Evolutionary conservation across 2,329 filamentous ascomycete genomes (phyloP).

Genomic region (Pestalotiopsis fici): DNA sequence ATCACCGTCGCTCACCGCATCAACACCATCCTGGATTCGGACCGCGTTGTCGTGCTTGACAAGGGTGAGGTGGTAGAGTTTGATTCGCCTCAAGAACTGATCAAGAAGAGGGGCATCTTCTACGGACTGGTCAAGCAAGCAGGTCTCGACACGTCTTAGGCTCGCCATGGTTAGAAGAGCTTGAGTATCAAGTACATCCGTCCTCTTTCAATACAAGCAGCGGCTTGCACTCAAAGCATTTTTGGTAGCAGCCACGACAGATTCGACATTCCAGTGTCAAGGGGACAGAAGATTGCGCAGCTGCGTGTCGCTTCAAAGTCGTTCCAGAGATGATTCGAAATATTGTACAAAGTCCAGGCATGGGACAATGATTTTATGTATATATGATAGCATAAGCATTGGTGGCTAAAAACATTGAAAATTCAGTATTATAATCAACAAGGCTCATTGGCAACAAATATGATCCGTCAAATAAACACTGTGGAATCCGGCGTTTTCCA

Average conservation of each 20-base stretch:
- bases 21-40: constrained; percentile 89
- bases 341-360: background rate
- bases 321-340: constrained; percentile 10
- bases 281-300: background rate
- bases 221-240: too few relatives aligned
- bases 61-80: constrained; percentile 90
- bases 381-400: background rate
- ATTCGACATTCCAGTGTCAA: too few relatives aligned
- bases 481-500: too few relatives aligned
- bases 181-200: background rate
- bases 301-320: background rate
- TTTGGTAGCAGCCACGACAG: too few relatives aligned
- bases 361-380: background rate
- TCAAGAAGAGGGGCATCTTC: constrained; percentile 77
- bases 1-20: constrained; percentile 98
- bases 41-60: constrained; percentile 92
- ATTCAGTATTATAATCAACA: background rate
- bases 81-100: constrained; percentile 78
- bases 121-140: constrained; percentile 91
- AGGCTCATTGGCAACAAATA: background rate
- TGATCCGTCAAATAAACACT: background rate
- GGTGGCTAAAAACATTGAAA: background rate
- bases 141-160: constrained; percentile 61
- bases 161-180: background rate
- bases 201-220: background rate